Evolutionary conservation across 2,329 filamentous ascomycete species (phyloP).

Genomic region (Penicillium sp.): DNA sequence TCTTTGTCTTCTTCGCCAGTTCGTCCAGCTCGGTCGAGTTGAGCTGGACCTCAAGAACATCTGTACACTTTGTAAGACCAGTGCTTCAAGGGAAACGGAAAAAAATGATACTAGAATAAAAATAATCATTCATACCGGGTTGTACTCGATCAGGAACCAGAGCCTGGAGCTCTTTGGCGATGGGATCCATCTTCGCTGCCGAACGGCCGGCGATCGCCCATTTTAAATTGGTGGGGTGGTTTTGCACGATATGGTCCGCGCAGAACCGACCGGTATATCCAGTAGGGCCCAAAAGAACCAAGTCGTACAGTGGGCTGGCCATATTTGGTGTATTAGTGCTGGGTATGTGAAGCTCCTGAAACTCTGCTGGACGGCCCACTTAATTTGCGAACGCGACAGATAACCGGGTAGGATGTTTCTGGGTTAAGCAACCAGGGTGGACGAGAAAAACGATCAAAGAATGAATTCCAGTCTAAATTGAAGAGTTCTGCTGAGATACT

Average conservation of each 20-base stretch:
- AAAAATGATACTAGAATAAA: neutral
- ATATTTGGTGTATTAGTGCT: constrained; percentile 34
- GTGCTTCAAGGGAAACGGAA: neutral
- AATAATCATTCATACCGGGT: constrained; percentile 60
- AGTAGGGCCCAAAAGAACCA: constrained; percentile 69
- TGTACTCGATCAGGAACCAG: constrained; percentile 70
- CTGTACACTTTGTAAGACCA: constrained; percentile 30
- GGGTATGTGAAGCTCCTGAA: constrained; percentile 11
- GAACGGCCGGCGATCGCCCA: constrained; percentile 90
- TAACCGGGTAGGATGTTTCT: neutral
- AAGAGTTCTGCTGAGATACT: neutral
- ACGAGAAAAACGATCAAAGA: neutral
- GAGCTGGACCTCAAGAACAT: constrained; percentile 53
- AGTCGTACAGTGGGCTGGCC: constrained; percentile 61
- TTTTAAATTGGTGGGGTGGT: constrained; percentile 74
- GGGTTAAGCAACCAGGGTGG: neutral
- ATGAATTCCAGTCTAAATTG: neutral
- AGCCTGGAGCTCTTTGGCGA: constrained; percentile 69
- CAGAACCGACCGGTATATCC: constrained; percentile 84
- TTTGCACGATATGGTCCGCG: constrained; percentile 72
- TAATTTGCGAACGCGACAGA: neutral
- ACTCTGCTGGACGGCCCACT: constrained; percentile 7
- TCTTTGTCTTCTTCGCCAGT: constrained; percentile 59
- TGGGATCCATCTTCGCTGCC: constrained; percentile 69
- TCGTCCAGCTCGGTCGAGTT: constrained; percentile 54